Evolutionary conservation across 768 basidiomycete genomes (phyloP).

Genomic region (Sarcomyxa edulis): DNA sequence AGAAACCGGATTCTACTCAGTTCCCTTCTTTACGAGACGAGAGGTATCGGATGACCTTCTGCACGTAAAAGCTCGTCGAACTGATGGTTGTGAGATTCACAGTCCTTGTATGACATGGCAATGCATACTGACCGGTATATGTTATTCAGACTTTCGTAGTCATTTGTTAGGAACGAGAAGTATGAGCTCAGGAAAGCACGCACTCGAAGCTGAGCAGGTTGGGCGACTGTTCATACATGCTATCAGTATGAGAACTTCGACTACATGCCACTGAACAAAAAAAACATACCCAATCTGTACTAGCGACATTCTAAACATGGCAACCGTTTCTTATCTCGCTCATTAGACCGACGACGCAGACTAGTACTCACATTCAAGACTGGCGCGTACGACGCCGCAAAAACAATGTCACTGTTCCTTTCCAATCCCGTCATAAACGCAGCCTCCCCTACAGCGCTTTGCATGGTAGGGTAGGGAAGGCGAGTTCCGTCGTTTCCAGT

Average conservation of each 20-base stretch:
- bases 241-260: slow-evolving; percentile 4
- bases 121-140: no score
- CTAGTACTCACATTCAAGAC: slow-evolving; percentile 37
- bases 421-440: slow-evolving; percentile 69
- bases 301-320: slow-evolving; percentile 42
- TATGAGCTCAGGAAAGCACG: slow-evolving; percentile 2
- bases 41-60: no score
- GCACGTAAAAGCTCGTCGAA: slow-evolving; percentile 59
- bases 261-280: neutral
- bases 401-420: slow-evolving; percentile 38
- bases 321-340: slow-evolving; percentile 7
- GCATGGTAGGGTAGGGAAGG: slow-evolving; percentile 49
- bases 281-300: slow-evolving; percentile 48
- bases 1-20: no score
- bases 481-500: slow-evolving; percentile 36
- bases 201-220: slow-evolving; percentile 63
- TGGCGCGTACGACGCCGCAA: slow-evolving; percentile 58
- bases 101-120: no score
- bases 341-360: neutral
- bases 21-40: no score
- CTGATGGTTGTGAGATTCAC: no score
- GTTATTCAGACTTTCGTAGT: slow-evolving; percentile 33
- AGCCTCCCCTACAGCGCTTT: slow-evolving; percentile 52
- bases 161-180: neutral
- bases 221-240: no score